phyloP scores from a whole-genome alignment of 2,329 filamentous ascomycete genomes.

The Fusarium phyllophilum region DNA sequence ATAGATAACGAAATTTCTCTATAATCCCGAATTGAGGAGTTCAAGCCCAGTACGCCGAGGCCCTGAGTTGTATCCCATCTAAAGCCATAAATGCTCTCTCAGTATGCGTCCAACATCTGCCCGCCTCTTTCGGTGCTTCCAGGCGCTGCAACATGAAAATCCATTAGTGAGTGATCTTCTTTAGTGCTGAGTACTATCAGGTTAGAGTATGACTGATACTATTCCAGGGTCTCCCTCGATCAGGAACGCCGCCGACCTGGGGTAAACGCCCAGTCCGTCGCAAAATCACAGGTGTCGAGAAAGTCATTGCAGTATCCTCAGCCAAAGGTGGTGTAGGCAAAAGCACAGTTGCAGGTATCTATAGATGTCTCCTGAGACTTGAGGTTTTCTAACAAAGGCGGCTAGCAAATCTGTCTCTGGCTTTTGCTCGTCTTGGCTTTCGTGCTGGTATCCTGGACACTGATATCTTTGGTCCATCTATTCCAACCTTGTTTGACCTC shows the following conservation, averaged over 20 bases:
- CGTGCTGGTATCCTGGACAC: constrained; percentile 91
- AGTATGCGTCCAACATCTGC: constrained; percentile 52
- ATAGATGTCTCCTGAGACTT: background rate
- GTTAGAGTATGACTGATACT: background rate
- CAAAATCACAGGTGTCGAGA: constrained; percentile 84
- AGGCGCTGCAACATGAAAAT: constrained; percentile 76
- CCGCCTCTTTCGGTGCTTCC: constrained; percentile 50
- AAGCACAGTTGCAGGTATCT: constrained; percentile 83
- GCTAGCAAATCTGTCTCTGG: constrained; percentile 83
- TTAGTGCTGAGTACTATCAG: background rate
- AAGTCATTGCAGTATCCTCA: constrained; percentile 95
- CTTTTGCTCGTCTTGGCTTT: constrained; percentile 84
- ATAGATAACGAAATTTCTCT: background rate
- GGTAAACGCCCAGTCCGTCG: constrained; percentile 83
- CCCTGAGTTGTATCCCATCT: background rate
- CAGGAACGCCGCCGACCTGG: constrained; percentile 66
- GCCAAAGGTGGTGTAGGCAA: constrained; percentile 99
- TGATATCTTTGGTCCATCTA: constrained; percentile 95
- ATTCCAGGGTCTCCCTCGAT: constrained; percentile 81
- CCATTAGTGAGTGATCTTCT: constrained; percentile 70
- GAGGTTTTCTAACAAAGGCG: background rate
- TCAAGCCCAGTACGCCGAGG: background rate
- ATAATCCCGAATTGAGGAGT: background rate
- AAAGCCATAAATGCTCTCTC: background rate
- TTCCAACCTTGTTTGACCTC: constrained; percentile 88